These are phyloP conservation scores for Rhodotorula sp. DNA, from an alignment of 1,284 basidiomycete genomes.

Conservation along the genomic window DNA sequence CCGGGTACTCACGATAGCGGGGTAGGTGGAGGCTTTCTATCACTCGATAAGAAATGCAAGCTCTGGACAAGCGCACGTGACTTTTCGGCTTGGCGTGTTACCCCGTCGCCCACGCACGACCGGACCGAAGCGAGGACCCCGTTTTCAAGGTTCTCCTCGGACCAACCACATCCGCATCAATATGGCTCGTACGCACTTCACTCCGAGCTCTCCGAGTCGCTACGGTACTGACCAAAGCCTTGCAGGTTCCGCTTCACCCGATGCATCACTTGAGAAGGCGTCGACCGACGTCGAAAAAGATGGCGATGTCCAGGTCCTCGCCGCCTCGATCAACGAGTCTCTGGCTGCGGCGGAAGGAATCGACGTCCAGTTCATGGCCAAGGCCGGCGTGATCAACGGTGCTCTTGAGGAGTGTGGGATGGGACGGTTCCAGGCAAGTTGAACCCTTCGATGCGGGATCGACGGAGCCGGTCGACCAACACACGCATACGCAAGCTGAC, in stretches of 20 bases:
- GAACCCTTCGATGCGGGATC: neutral
- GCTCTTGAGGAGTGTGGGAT: neutral
- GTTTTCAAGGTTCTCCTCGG: neutral
- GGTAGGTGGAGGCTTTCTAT: neutral
- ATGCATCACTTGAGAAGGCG: neutral
- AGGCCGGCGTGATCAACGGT: neutral
- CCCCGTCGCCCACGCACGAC: neutral
- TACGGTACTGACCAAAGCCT: neutral
- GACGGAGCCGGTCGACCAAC: neutral
- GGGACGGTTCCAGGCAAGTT: neutral
- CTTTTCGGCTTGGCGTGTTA: no score
- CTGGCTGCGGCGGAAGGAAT: neutral
- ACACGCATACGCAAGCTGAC: neutral
- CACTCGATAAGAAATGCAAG: neutral
- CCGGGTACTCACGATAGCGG: neutral
- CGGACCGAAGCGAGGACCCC: neutral
- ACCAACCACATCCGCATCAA: neutral
- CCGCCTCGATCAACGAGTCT: neutral
- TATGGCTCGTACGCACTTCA: neutral
- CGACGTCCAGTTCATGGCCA: constrained; percentile 1
- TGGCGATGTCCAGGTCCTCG: neutral
- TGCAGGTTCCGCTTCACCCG: neutral
- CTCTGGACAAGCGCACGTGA: neutral
- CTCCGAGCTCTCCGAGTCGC: no score
- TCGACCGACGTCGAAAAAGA: neutral